Base-by-base conservation (phyloP, 2,329 filamentous ascomycete genomes). In the Botrytis byssoidea region DNA sequence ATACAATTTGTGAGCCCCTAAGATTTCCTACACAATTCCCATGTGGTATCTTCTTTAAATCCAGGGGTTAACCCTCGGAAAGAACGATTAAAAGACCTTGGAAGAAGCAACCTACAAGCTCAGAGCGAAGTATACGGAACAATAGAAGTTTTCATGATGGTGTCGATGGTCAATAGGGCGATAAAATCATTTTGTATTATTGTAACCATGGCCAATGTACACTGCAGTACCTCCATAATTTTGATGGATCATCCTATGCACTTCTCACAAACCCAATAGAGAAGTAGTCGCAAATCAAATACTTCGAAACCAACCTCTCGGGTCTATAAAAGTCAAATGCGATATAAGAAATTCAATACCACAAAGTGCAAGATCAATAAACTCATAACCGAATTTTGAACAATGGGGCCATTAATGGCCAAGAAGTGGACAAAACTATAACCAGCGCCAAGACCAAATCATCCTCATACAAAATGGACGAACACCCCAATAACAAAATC, bases 91-190 rank as follows among this genome's bases (percentile, higher is more conserved):
- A n/a, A n/a, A 51, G 25, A 25, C 4, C 25, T n/a, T 51, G 25
- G 10, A 14, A 14, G 25, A 51, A 1, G 48, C 10, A 51, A 14
- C 14, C 48, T 51, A n/a, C 25, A 51, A 51, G 10, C 48, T 51
- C 25, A n/a, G 48, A 51, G 10, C 9, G 6, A n/a, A 4, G 1
- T 14, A n/a, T 22, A 48, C 22, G 4, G 22, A 25, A 25, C 12
- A 3, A 25, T 4, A 14, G 35, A 4, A n/a, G n/a, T 2, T 1
- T 10, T 7, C 2, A 1, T 14, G 7, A 22, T 46, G 10, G 48
- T n/a, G 4, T n/a, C 10, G 48, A 4, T n/a, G 22, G 48, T 14
- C 22, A 51, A n/a, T 51, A 51, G 25, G 10, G 10, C 25, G 14
- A 51, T n/a, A 3, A 3, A n/a, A n/a, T n/a, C n/a, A n/a, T n/a